Evolutionary conservation across 106 monocot genomes (phyloP).

Genomic region (Iris macrosiphon): DNA sequence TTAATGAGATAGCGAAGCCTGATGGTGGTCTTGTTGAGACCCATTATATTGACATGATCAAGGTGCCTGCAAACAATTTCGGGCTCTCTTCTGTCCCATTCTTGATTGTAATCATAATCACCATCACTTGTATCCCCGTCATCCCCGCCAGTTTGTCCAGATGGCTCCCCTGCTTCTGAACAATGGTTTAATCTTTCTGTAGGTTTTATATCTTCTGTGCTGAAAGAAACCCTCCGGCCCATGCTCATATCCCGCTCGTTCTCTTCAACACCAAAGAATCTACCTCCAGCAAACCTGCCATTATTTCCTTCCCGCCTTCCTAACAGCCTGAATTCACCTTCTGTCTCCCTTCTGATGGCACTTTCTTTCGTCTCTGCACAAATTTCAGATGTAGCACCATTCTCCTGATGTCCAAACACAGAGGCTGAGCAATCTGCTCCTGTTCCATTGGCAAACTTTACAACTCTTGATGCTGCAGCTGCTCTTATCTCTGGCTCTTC

Average conservation of each 20-base stretch:
- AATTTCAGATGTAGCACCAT: constrained; percentile 35
- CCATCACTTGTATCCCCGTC: constrained; percentile 2
- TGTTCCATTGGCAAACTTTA: constrained; percentile 29
- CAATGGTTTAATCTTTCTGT: constrained; percentile 20
- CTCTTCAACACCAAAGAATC: constrained; percentile 67
- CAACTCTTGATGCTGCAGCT: neutral
- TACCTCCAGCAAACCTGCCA: constrained; percentile 42
- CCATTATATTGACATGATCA: constrained; percentile 86
- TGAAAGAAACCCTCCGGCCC: constrained; percentile 70
- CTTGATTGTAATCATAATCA: constrained; percentile 51
- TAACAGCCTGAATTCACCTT: constrained; percentile 78
- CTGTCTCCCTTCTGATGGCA: constrained; percentile 84
- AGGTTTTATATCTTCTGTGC: constrained; percentile 33
- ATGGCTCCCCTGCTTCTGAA: constrained; percentile 44
- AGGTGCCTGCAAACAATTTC: constrained; percentile 80
- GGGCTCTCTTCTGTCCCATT: constrained; percentile 65
- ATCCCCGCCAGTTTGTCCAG: constrained; percentile 13
- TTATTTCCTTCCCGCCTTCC: constrained; percentile 66
- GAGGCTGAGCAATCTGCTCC: constrained; percentile 15
- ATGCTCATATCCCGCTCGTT: constrained; percentile 44
- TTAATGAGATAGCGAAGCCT: constrained; percentile 71
- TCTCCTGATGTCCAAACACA: constrained; percentile 21
- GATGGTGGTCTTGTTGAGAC: constrained; percentile 80
- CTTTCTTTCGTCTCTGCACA: constrained; percentile 48
- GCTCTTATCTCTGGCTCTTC: constrained; percentile 32